phyloP scores from a whole-genome alignment of 345 rosid species.

The Anastatica hierochuntica region DNA sequence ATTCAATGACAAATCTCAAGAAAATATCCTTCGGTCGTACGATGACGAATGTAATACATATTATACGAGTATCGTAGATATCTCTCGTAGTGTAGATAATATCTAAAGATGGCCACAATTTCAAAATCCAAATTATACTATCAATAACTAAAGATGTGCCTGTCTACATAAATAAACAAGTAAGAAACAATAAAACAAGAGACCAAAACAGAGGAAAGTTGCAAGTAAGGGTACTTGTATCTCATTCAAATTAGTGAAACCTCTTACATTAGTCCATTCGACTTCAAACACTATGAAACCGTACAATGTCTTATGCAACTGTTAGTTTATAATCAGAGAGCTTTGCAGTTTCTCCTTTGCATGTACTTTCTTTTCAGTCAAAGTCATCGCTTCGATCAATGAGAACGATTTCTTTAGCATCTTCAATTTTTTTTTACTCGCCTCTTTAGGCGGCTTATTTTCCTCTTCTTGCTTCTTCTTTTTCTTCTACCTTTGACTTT shows the following conservation, averaged over 20 bases:
- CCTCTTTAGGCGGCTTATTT: constrained; percentile 23
- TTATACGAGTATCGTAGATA: too few species aligned
- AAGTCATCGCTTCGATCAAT: constrained; percentile 46
- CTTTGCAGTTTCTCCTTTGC: constrained; percentile 63
- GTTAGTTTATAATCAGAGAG: constrained; percentile 45
- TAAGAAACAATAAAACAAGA: constrained; percentile 14
- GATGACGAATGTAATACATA: too few species aligned
- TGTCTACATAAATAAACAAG: constrained; percentile 42
- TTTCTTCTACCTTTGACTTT: constrained; percentile 39
- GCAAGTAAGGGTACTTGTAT: constrained; percentile 81
- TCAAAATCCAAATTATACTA: too few species aligned
- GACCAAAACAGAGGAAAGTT: background rate
- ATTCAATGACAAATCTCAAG: too few species aligned
- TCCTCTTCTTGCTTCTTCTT: constrained; percentile 21
- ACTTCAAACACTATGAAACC: constrained; percentile 96
- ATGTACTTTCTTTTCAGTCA: constrained; percentile 53
- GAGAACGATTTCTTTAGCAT: constrained; percentile 58
- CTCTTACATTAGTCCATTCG: constrained; percentile 70
- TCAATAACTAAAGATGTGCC: constrained; percentile 88
- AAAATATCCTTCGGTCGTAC: too few species aligned
- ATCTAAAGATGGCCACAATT: too few species aligned
- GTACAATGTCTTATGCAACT: constrained; percentile 64
- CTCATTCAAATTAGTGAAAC: constrained; percentile 81
- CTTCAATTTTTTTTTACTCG: constrained; percentile 27
- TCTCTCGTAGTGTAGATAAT: too few species aligned